These are phyloP conservation scores for Fusarium sp. DNA, from an alignment of 2,329 filamentous ascomycete species.

Conservation along the genomic window DNA sequence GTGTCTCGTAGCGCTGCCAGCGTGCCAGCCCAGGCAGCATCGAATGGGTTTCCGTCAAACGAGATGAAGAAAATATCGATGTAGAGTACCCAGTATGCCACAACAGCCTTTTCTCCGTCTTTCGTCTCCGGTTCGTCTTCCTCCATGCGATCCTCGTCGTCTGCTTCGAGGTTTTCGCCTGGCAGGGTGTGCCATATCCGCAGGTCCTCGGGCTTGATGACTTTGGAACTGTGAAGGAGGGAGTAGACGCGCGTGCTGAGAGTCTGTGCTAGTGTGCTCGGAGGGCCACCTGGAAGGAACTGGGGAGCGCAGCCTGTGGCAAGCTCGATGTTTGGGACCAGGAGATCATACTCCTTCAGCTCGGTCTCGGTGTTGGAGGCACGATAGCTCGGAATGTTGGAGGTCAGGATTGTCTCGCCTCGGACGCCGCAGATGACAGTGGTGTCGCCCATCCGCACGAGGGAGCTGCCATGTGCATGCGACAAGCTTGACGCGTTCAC, in stretches of 20 bases:
- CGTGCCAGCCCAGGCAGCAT: conserved; percentile 88
- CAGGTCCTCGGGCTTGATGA: conserved; percentile 76
- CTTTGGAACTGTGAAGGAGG: conserved; percentile 76
- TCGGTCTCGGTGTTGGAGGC: conserved; percentile 57
- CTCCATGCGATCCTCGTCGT: conserved; percentile 56
- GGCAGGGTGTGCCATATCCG: conserved; percentile 76
- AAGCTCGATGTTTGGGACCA: conserved; percentile 95
- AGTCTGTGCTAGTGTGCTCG: conserved; percentile 83
- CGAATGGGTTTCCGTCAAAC: conserved; percentile 90
- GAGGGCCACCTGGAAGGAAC: conserved; percentile 86
- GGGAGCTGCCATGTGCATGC: conserved; percentile 89
- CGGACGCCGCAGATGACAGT: conserved; percentile 95
- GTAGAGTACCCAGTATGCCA: conserved; percentile 95
- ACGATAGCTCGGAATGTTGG: conserved; percentile 78
- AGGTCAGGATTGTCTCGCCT: conserved; percentile 82
- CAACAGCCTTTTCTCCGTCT: conserved; percentile 63
- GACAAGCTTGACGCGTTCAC: conserved; percentile 87
- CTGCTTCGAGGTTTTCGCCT: conserved; percentile 59
- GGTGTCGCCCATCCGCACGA: conserved; percentile 89
- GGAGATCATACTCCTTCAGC: conserved; percentile 73
- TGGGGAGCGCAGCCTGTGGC: conserved; percentile 90
- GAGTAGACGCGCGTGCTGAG: conserved; percentile 84
- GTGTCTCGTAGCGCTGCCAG: conserved; percentile 85
- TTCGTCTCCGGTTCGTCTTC: conserved; percentile 50
- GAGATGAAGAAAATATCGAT: conserved; percentile 96